These are phyloP conservation scores for Phaeosphaeriaceae sp. DNA, from an alignment of 2,329 filamentous ascomycete genomes.

Conservation along the genomic window DNA sequence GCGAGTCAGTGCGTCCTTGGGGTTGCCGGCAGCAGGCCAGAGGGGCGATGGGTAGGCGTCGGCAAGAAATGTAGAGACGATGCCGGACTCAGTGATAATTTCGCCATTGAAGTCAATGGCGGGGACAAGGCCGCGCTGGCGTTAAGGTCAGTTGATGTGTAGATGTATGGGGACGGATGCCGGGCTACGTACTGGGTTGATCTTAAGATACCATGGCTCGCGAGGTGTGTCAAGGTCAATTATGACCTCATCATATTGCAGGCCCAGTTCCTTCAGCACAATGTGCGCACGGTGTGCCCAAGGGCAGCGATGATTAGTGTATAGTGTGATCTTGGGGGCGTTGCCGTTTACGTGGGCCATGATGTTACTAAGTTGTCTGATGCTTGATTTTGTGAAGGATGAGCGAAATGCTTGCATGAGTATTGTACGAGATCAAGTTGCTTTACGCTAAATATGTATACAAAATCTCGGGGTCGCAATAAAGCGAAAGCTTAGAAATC, in stretches of 20 bases:
- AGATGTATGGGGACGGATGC: neutral
- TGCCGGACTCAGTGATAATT: constrained; percentile 75
- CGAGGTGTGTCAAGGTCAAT: constrained; percentile 75
- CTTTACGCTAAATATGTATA: neutral
- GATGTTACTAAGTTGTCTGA: constrained; percentile 1
- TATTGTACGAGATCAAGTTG: neutral
- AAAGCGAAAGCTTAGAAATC: constrained; percentile 33
- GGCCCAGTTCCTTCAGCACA: constrained; percentile 68
- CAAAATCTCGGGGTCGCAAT: neutral
- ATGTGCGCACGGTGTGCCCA: constrained; percentile 81
- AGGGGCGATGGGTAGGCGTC: constrained; percentile 75
- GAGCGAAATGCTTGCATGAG: neutral
- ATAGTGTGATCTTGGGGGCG: constrained; percentile 66
- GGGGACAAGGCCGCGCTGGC: constrained; percentile 74
- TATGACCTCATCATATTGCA: constrained; percentile 73
- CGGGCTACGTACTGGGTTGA: constrained; percentile 67
- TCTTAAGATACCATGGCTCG: constrained; percentile 73
- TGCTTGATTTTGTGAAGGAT: neutral
- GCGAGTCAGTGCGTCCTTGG: constrained; percentile 65
- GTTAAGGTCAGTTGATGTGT: neutral
- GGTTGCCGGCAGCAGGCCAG: constrained; percentile 62
- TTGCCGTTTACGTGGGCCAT: constrained; percentile 35
- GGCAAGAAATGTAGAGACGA: constrained; percentile 75
- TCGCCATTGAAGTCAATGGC: constrained; percentile 67
- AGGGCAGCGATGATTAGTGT: constrained; percentile 74